phyloP scores from a whole-genome alignment of 1,284 basidiomycete genomes.

The Microbotryum violaceum region DNA sequence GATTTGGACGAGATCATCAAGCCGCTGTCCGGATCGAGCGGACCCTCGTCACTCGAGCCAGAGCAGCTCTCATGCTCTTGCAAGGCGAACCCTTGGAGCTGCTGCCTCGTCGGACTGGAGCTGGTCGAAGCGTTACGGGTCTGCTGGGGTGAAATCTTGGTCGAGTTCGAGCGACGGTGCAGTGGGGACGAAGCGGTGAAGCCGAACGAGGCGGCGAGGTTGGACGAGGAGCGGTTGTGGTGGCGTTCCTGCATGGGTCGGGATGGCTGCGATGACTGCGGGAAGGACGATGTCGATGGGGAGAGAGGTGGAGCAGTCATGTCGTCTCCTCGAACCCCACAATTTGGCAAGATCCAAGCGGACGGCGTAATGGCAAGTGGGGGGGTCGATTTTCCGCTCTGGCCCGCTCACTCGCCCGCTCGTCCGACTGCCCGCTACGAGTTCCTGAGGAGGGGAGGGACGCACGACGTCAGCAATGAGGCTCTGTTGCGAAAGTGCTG shows the following conservation, averaged over 20 bases:
- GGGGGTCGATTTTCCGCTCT: too few species aligned
- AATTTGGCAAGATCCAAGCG: too few species aligned
- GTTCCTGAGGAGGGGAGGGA: too few species aligned
- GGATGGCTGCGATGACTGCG: too few species aligned
- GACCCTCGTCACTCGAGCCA: background rate
- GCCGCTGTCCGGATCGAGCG: background rate
- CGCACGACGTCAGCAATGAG: too few species aligned
- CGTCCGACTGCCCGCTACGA: too few species aligned
- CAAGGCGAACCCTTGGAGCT: background rate
- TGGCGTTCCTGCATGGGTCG: conserved; percentile 4
- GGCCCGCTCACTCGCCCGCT: too few species aligned
- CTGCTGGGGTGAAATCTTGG: background rate
- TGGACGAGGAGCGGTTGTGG: conserved; percentile 25
- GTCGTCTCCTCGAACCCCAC: too few species aligned
- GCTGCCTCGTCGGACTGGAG: background rate
- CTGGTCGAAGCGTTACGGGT: background rate
- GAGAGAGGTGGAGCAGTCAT: too few species aligned
- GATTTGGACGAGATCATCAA: background rate
- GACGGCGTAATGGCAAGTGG: too few species aligned
- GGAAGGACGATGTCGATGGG: too few species aligned
- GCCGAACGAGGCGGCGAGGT: conserved; percentile 15
- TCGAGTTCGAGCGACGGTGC: background rate
- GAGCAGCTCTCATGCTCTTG: background rate
- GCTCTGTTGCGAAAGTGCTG: too few species aligned
- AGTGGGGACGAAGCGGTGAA: conserved; percentile 5